Conservation (phyloP, 768 basidiomycete species). For the Phylloporus rhodoxanthus region DNA sequence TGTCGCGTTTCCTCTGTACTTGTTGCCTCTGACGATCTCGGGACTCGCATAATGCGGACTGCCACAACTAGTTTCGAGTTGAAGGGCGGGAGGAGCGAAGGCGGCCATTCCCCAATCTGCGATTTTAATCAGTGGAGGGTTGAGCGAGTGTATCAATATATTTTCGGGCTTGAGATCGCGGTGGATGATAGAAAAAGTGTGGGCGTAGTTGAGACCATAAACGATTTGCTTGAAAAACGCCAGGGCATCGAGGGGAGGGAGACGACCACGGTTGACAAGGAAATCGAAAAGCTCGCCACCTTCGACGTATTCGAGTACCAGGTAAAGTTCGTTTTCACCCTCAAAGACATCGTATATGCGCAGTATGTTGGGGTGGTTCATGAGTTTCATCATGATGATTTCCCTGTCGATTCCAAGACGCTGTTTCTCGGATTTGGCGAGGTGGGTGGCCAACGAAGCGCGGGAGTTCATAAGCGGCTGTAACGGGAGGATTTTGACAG, state of each 20-base stretch:
- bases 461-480: constrained; percentile 72
- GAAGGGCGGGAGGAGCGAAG: constrained; percentile 76
- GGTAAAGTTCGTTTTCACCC: constrained; percentile 83
- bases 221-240: constrained; percentile 95
- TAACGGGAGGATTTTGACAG: constrained; percentile 90
- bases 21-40: constrained; percentile 88
- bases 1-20: constrained; percentile 83
- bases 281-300: constrained; percentile 97
- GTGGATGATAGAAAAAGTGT: constrained; percentile 95
- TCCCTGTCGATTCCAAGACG: constrained; percentile 87
- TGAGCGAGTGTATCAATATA: constrained; percentile 79
- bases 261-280: constrained; percentile 80
- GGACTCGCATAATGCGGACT: constrained; percentile 96
- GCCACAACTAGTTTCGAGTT: constrained; percentile 93
- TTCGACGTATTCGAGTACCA: constrained; percentile 91
- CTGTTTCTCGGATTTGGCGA: constrained; percentile 72
- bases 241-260: constrained; percentile 76
- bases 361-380: constrained; percentile 97
- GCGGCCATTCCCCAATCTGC: constrained; percentile 99
- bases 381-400: constrained; percentile 98
- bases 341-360: constrained; percentile 95
- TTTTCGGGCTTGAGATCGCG: constrained; percentile 98
- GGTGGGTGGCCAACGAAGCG: constrained; percentile 56
- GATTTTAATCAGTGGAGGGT: constrained; percentile 84
- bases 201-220: constrained; percentile 92